Base-by-base conservation (phyloP, 768 basidiomycete genomes). In the Psilocybe cubensis region DNA sequence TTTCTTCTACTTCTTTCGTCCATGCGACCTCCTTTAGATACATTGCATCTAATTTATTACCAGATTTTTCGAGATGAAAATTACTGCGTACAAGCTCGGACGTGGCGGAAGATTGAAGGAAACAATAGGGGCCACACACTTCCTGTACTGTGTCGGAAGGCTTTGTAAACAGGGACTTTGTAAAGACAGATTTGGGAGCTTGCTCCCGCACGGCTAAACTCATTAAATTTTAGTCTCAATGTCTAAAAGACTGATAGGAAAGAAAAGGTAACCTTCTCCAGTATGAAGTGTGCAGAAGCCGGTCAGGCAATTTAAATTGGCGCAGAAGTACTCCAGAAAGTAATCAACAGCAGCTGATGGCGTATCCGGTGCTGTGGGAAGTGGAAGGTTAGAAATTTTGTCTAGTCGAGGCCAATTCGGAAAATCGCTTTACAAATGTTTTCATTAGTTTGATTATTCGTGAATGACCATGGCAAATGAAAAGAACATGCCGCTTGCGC, bases 251-350 rank as follows among this genome's bases (percentile, higher is more conserved):
- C n/a, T 14, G 31, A 33, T 33, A 14, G 12, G 41, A 27, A 41
- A 10, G 7, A 40, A 33, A 18, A 12, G 29, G 21, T 54, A 56
- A 83, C 82, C 62, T 2, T 35, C 18, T 38, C 46, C 46, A 3
- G 54, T 52, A 67, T 87, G 86, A 2, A 74, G 72, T 40, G 68
- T 62, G 62, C 86, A 88, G 56, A 79, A 81, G 2, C 77, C 74
- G 6, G 77, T 76, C 0, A 80, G 25, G 55, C 86, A 87, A 51
- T 76, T 83, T 21, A 79, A 56, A 51, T 81, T 84, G 4, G 75
- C 74, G 68, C 86, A 87, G 56, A 87, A 86, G 0, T 76, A 60
- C 2, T 71, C 63, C 3, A 76, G 63, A n/a, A 79, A 62, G 12
- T 64, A 71, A n/a, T 67, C 54, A 4, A 84, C 49, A 46, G 60